Evolutionary conservation across 2,329 filamentous ascomycete species (phyloP).

Genomic region (Hymenoscyphus fraxineus): DNA sequence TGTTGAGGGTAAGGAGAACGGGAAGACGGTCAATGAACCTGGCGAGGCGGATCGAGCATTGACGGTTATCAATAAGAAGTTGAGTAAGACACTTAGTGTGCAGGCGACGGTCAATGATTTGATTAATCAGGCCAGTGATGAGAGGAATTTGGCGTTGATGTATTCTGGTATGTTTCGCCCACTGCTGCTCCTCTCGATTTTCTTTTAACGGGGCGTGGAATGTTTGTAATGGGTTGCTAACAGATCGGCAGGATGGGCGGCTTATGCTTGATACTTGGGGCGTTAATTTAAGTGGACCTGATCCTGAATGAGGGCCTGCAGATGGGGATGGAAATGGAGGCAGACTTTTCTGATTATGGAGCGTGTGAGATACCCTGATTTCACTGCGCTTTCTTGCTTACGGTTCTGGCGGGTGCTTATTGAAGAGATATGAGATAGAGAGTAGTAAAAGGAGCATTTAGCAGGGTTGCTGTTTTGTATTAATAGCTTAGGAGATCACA

Average conservation of each 20-base stretch:
- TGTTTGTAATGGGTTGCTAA: conserved; percentile 13
- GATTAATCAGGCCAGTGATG: conserved; percentile 93
- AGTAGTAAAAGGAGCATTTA: too few species aligned
- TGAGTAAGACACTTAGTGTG: conserved; percentile 90
- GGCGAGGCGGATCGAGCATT: conserved; percentile 88
- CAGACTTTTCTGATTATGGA: background rate
- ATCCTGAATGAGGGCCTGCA: background rate
- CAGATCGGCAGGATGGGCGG: conserved; percentile 44
- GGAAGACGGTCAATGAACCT: conserved; percentile 51
- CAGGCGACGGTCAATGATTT: conserved; percentile 94
- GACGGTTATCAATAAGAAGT: conserved; percentile 91
- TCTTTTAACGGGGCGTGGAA: too few species aligned
- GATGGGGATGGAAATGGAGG: background rate
- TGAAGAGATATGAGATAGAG: background rate
- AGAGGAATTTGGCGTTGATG: conserved; percentile 84
- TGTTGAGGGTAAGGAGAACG: conserved; percentile 30
- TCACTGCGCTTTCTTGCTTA: background rate
- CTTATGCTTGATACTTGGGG: conserved; percentile 39
- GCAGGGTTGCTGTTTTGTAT: too few species aligned
- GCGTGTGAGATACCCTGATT: background rate
- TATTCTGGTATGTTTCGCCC: conserved; percentile 55
- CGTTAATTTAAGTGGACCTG: too few species aligned
- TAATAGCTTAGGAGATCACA: too few species aligned
- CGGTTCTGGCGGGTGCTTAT: background rate
- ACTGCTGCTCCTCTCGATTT: background rate